Conservation (phyloP, 2,329 filamentous ascomycete species). For the Colletotrichum paranaense region DNA sequence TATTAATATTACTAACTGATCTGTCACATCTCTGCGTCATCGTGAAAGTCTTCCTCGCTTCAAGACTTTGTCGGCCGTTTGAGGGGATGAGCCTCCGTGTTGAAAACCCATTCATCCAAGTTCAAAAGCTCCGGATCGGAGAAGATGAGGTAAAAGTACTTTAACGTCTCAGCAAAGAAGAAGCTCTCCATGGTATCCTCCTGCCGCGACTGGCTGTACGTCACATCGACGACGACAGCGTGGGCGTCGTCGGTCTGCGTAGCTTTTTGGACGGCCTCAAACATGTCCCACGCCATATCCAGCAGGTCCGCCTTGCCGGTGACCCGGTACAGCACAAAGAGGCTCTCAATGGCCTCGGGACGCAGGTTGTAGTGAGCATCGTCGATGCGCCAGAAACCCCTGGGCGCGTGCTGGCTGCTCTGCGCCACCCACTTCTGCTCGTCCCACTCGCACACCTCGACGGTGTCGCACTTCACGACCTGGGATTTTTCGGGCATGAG, state of each 20-base stretch:
- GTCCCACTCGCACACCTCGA: constrained; percentile 60
- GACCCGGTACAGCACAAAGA: constrained; percentile 66
- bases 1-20: constrained; percentile 13
- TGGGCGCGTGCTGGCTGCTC: constrained; percentile 44
- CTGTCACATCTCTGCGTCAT: not conserved
- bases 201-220: constrained; percentile 56
- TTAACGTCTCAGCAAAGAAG: constrained; percentile 79
- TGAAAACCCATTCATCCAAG: constrained; percentile 75
- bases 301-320: constrained; percentile 60
- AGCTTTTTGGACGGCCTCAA: constrained; percentile 55
- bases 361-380: constrained; percentile 63
- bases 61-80: constrained; percentile 27
- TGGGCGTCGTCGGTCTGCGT: constrained; percentile 60
- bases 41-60: not conserved
- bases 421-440: constrained; percentile 36
- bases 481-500: constrained; percentile 64
- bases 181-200: constrained; percentile 66
- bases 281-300: constrained; percentile 67
- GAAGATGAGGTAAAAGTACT: constrained; percentile 81
- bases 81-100: constrained; percentile 64
- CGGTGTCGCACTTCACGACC: constrained; percentile 51
- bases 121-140: constrained; percentile 70
- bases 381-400: constrained; percentile 71
- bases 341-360: constrained; percentile 63
- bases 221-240: constrained; percentile 62